Conservation (phyloP, 371 early-diverging fungal species). For the Actinomortierella ambigua region DNA sequence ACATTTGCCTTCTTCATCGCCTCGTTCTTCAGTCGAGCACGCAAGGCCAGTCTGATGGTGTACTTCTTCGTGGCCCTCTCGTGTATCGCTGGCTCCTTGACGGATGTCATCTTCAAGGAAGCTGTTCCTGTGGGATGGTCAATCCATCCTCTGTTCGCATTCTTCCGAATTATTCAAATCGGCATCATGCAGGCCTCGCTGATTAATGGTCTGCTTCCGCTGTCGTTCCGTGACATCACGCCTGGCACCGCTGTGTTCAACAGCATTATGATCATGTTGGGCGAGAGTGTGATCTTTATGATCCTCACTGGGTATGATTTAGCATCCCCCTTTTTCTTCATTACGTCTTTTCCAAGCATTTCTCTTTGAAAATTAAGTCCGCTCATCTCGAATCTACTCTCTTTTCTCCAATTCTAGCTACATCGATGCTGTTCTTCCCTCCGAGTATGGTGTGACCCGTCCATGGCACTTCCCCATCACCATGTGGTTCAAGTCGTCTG, state of each 20-base stretch:
- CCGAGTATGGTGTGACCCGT: constrained; percentile 66
- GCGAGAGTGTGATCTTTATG: constrained; percentile 31
- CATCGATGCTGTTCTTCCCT: constrained; percentile 48
- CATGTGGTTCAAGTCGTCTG: constrained; percentile 36
- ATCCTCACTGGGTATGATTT: constrained; percentile 30
- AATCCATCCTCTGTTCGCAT: constrained; percentile 38
- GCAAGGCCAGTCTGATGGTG: constrained; percentile 55
- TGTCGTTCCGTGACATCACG: constrained; percentile 22
- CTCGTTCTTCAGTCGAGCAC: constrained; percentile 57
- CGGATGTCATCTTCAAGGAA: constrained; percentile 24
- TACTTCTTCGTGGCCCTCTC: constrained; percentile 63
- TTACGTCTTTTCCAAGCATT: neutral
- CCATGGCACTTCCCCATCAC: constrained; percentile 72
- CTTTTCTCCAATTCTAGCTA: constrained; percentile 9
- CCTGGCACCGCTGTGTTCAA: constrained; percentile 17
- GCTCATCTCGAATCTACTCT: too few species aligned
- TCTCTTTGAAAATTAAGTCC: neutral
- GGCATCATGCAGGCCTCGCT: constrained; percentile 38
- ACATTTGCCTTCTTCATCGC: constrained; percentile 64
- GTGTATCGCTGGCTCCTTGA: constrained; percentile 31
- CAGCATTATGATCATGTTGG: constrained; percentile 22
- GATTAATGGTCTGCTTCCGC: constrained; percentile 26
- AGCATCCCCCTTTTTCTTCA: neutral
- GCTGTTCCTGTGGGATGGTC: constrained; percentile 29
- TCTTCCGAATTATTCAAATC: constrained; percentile 21